Evolutionary conservation across 257 asterid species (phyloP).

Genomic region (Leonotis leonurus): DNA sequence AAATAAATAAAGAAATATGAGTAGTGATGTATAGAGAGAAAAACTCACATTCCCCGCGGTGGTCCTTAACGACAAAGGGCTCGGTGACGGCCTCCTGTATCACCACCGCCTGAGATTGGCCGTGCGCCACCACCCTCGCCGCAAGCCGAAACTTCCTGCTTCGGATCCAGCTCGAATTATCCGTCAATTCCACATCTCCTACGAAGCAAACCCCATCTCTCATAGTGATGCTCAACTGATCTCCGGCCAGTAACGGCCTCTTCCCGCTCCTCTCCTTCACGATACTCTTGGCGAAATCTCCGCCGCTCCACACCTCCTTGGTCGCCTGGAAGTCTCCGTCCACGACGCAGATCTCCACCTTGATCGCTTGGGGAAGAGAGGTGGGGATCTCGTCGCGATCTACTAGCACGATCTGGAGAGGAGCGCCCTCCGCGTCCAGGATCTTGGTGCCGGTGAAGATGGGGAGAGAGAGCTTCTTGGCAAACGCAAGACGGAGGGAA

Average conservation of each 20-base stretch:
- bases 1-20: background rate
- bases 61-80: slow-evolving; percentile 64
- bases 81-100: slow-evolving; percentile 54
- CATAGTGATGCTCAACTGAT: slow-evolving; percentile 26
- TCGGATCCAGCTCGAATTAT: slow-evolving; percentile 76
- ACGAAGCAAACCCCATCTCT: slow-evolving; percentile 39
- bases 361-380: slow-evolving; percentile 26
- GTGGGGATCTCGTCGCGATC: slow-evolving; percentile 20
- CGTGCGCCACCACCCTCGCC: slow-evolving; percentile 34
- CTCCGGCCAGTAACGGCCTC: slow-evolving; percentile 61
- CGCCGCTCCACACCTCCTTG: slow-evolving; percentile 27
- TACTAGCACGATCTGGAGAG: slow-evolving; percentile 40
- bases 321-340: slow-evolving; percentile 52
- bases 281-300: slow-evolving; percentile 31
- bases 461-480: slow-evolving; percentile 24
- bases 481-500: slow-evolving; percentile 33
- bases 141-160: slow-evolving; percentile 58
- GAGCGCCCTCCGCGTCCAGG: slow-evolving; percentile 25
- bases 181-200: slow-evolving; percentile 63
- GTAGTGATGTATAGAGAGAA: background rate
- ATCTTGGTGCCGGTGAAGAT: slow-evolving; percentile 63
- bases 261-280: slow-evolving; percentile 56
- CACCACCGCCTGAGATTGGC: background rate
- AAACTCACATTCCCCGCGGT: slow-evolving; percentile 71
- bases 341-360: slow-evolving; percentile 48